phyloP scores from a whole-genome alignment of 2,329 filamentous ascomycete genomes.

The Hysterium pulicare region DNA sequence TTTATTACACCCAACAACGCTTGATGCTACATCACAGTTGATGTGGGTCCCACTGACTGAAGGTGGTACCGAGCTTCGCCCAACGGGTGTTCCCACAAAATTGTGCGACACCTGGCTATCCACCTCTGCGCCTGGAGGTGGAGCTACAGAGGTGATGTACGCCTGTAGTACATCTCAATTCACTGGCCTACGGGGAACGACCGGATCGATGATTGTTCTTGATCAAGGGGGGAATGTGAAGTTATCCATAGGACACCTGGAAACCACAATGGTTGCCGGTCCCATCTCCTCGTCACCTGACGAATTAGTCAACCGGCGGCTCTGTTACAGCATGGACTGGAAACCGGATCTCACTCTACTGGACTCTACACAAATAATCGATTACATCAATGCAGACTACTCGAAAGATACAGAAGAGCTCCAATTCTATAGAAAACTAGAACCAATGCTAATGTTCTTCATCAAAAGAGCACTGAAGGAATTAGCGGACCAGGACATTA shows the following conservation, averaged over 20 bases:
- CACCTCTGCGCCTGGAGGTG: neutral
- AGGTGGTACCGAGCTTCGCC: neutral
- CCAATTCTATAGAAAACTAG: neutral
- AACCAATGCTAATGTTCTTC: neutral
- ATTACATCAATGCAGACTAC: neutral
- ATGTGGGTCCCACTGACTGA: neutral
- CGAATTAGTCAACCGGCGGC: neutral
- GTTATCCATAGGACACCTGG: neutral
- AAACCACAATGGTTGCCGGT: conserved; percentile 2
- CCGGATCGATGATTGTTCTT: conserved; percentile 2
- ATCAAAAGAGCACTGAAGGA: neutral
- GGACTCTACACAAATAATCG: neutral
- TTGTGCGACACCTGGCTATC: neutral
- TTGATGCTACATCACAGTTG: neutral
- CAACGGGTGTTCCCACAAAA: neutral
- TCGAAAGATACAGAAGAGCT: neutral
- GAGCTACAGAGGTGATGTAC: neutral
- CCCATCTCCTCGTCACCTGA: neutral
- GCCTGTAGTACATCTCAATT: neutral
- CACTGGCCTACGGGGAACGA: neutral
- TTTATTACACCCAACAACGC: neutral
- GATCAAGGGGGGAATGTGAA: neutral
- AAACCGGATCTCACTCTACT: conserved; percentile 2
- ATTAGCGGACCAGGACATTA: neutral
- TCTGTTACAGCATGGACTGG: conserved; percentile 5